Base-by-base conservation (phyloP, 495 filamentous ascomycete genomes). In the Penicillium coffeae region DNA sequence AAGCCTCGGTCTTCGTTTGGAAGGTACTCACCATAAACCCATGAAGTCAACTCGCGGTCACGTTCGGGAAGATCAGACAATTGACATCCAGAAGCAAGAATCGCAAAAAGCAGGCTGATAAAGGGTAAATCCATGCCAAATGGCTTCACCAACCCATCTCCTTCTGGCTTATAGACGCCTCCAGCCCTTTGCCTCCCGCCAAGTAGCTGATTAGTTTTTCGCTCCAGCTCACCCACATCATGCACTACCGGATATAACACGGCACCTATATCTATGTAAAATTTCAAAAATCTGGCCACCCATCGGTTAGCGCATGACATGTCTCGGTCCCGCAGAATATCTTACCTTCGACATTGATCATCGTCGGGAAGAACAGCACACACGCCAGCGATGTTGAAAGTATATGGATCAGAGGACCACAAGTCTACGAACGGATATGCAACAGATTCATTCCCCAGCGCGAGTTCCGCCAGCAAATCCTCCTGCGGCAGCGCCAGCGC, bases 231-330 rank as follows among this genome's bases (percentile, higher is more conserved):
- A 33, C 81, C 75, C 20, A 87, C 72, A 58, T 91, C 84, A 25
- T 83, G 76, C 27, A 94, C 76, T 13, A 88, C 87, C 3, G 87
- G 86, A 76, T 88, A 94, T 52, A 91, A 81, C 8, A 88, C 84
- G 32, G 87, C 81, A 4, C 86, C 81, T 10, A 88, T 87, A 51
- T 90, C 84, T 63, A 79, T 83, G 69, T 91, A 94, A 30, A 78
- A 83, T 22, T 76, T 68, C 51, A 92, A 83, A 35, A 89, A 77
- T 50, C 84, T 89, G 42, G n/a, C n/a, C n/a, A 30, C 21, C 14
- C 8, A 30, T 19, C 27, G n/a, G 25, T 48, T 21, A 48, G 45
- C n/a, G n/a, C 45, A 33, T 48, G 34, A 9, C n/a, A 38, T 14
- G 8, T 10, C 15, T 3, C 41, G 15, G 14, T 1, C 20, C 9